Evolutionary conservation across 2,329 filamentous ascomycete genomes (phyloP).

Genomic region (Trichoderma atroviride): DNA sequence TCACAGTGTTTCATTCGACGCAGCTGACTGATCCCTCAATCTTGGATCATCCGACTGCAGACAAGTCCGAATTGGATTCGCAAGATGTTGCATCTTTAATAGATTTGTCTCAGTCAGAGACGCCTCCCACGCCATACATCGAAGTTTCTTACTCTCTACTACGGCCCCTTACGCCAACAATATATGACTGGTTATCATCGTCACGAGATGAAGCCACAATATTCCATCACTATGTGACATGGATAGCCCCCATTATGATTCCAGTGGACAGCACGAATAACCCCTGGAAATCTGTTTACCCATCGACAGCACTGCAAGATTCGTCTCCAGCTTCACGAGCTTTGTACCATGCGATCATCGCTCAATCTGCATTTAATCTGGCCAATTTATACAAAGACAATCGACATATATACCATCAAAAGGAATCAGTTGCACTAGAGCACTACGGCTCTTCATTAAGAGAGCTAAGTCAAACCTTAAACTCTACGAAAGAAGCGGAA

Average conservation of each 20-base stretch:
- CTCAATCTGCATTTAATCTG: conserved; percentile 14
- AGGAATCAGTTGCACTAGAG: background rate
- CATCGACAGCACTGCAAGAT: conserved; percentile 8
- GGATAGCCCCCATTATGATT: conserved; percentile 19
- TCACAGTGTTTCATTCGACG: background rate
- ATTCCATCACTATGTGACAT: conserved; percentile 21
- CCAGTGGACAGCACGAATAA: conserved; percentile 9
- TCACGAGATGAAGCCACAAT: conserved; percentile 8
- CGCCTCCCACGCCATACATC: background rate
- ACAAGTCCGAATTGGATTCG: background rate
- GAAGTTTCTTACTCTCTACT: background rate
- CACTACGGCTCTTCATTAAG: conserved; percentile 9
- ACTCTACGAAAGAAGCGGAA: background rate
- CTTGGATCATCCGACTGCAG: background rate
- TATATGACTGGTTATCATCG: background rate
- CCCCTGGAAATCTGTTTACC: conserved; percentile 16
- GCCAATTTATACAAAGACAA: background rate
- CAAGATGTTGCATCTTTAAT: background rate
- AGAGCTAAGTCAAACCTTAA: background rate
- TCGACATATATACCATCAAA: background rate
- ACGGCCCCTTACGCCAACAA: background rate
- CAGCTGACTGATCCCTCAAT: background rate
- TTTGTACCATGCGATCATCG: conserved; percentile 13
- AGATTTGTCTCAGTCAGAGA: background rate
- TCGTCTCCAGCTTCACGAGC: conserved; percentile 6